Conservation (phyloP, 2,329 filamentous ascomycete genomes). For the Verticillium nubilum region DNA sequence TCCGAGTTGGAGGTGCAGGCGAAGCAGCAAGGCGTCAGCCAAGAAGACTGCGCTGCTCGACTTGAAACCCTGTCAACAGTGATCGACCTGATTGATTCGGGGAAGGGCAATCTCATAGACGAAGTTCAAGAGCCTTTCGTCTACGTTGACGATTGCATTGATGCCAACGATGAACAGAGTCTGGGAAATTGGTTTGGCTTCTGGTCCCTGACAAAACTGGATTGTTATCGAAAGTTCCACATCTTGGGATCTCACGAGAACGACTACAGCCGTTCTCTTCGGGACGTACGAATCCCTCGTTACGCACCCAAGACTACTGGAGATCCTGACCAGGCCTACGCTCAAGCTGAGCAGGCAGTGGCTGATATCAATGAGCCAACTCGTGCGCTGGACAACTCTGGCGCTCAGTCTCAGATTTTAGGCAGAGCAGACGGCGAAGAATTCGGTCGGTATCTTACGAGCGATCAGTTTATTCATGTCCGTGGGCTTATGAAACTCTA, state of each 20-base stretch:
- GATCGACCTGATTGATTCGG: slow-evolving; percentile 10
- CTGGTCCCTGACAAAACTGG: slow-evolving; percentile 46
- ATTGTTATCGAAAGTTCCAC: slow-evolving; percentile 47
- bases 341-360: not conserved
- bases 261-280: slow-evolving; percentile 4
- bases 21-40: not conserved
- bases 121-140: slow-evolving; percentile 33
- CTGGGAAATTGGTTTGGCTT: slow-evolving; percentile 59
- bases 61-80: slow-evolving; percentile 10
- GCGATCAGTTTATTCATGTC: not conserved
- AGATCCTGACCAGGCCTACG: slow-evolving; percentile 14
- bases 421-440: not conserved
- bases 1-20: not conserved
- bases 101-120: slow-evolving; percentile 21
- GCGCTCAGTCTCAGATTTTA: slow-evolving; percentile 8
- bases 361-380: not conserved
- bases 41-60: slow-evolving; percentile 7
- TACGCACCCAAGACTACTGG: slow-evolving; percentile 6
- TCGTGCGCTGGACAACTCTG: not conserved
- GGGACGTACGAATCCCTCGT: slow-evolving; percentile 3
- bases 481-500: slow-evolving; percentile 25
- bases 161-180: slow-evolving; percentile 56
- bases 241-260: slow-evolving; percentile 43
- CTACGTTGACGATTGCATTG: slow-evolving; percentile 41
- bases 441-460: not conserved